Base-by-base conservation (phyloP, 495 filamentous ascomycete species). In the Penicillium bialowiezense region DNA sequence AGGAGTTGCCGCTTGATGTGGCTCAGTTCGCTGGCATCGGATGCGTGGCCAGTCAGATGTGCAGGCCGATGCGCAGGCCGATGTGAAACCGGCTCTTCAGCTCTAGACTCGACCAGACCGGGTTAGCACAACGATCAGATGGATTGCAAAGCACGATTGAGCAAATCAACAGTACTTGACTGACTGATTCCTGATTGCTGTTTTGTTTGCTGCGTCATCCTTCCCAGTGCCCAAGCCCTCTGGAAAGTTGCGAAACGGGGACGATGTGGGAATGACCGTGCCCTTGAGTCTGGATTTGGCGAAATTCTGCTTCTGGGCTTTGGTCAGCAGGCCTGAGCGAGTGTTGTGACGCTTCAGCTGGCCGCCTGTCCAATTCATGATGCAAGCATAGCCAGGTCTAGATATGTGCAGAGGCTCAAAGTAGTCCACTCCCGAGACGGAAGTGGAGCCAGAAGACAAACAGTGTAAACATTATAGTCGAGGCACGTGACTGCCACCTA, bases 311-410 rank as follows among this genome's bases (percentile, higher is more conserved):
- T 57, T 67, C 40, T 66, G 67, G 24, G 44, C 21, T 39, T 62
- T 66, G 23, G 51, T 48, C 10, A 63, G 31, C 2, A 49, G 44
- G 13, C 57, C 58, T 31, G 64, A 56, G 23, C 54, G 62, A 34
- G 51, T 56, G 2, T 69, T 65, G 44, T 72, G 65, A 18, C 71
- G 70, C 28, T 60, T 64, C 31, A 76, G 57, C 34, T 68, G 70
- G 26, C 73, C 71, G 54, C 72, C 71, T 36, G 68, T 73, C 73
- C 73, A 74, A 41, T 76, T 74, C 73, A 74, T 76, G 0, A 23
- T 52, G 42, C 28, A 48, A 41, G 45, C 29, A 32, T 47, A 24
- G 8, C 17, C 2, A 18, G 32, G 32, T n/a, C n/a, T n/a, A 26
- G 43, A 36, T 15, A 15, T n/a, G 44, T 37, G 24, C 14, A 6